Base-by-base conservation (phyloP, 208 protist genomes). In the Naegleria lovaniensis region DNA sequence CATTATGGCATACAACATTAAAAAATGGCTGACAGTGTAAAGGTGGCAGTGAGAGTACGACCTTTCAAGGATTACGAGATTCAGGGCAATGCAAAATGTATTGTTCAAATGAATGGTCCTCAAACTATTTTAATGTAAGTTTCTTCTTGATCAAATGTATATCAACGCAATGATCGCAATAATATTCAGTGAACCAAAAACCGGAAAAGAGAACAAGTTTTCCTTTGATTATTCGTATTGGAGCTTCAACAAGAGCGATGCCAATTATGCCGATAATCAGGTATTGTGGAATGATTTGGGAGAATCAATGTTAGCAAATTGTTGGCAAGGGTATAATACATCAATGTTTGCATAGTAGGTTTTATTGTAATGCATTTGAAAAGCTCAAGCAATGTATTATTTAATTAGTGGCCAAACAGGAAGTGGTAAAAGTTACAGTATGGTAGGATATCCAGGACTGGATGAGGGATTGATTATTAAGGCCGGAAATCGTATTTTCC, bases 281-380 rank as follows among this genome's bases (percentile, higher is more conserved):
- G 89, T 48, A 25, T 92, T 95, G 16, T 95, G 92, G 84, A 90
- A 94, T 51, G 94, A 96, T 55, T 75, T 95, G 19, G 94, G 94
- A 90, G 38, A 90, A 36, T 39, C 90, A 29, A 93, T 94, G 22
- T 89, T 95, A 41, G 85, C 93, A 25, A 96, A 96, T 92, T 91
- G 93, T n/a, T 94, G 90, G 92, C 43, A 29, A n/a, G 90, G 92
- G 19, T 79, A 83, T 36, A 92, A 94, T 86, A 89, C 59, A 5
- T 79, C 87, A 22, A 43, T 94, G 83, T 95, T 95, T 76, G 92
- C 92, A n/a, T 94, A 94, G 55, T 67, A 67, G 22, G 33, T 29
- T 40, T 58, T 19, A 88, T 38, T 58, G 19, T 58, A 6, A 13
- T 79, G n/a, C n/a, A 67, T 67, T 67, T 67, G 19, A 67, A 67